Evolutionary conservation across 495 filamentous ascomycete genomes (phyloP).

Genomic region (Glarea lozoyensis): DNA sequence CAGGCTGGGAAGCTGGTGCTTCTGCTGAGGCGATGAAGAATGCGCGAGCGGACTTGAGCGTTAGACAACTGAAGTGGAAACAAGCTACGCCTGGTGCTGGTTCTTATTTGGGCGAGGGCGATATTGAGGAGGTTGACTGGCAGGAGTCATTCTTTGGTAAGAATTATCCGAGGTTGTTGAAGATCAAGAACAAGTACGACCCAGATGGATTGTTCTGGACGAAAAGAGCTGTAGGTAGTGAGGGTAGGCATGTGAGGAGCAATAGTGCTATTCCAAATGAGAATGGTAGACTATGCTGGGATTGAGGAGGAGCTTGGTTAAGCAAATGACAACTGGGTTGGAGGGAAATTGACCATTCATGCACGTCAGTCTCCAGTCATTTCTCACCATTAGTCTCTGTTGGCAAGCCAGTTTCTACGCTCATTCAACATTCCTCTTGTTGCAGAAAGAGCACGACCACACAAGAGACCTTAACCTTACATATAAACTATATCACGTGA

Average conservation of each 20-base stretch:
- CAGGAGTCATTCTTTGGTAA: conserved; percentile 40
- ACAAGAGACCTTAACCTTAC: too few species aligned
- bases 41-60: conserved; percentile 26
- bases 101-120: conserved; percentile 34
- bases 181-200: conserved; percentile 47
- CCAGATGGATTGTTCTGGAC: conserved; percentile 51
- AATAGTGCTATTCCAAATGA: background rate
- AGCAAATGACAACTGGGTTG: too few species aligned
- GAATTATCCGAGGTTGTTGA: conserved; percentile 35
- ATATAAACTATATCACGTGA: too few species aligned
- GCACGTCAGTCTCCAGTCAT: too few species aligned
- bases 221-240: conserved; percentile 50
- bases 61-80: conserved; percentile 23
- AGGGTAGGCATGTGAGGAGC: conserved; percentile 34
- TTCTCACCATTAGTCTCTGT: too few species aligned
- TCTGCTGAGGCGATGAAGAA: conserved; percentile 22
- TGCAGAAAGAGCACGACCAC: too few species aligned
- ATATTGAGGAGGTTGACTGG: conserved; percentile 43
- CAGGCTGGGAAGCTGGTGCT: conserved; percentile 22
- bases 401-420: too few species aligned
- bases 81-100: conserved; percentile 29
- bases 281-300: conserved; percentile 13
- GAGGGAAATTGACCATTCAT: too few species aligned
- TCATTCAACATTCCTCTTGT: too few species aligned
- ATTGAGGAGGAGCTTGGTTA: too few species aligned